Evolutionary conservation across 2,329 filamentous ascomycete species (phyloP).

Genomic region (Epichloe amarillans): DNA sequence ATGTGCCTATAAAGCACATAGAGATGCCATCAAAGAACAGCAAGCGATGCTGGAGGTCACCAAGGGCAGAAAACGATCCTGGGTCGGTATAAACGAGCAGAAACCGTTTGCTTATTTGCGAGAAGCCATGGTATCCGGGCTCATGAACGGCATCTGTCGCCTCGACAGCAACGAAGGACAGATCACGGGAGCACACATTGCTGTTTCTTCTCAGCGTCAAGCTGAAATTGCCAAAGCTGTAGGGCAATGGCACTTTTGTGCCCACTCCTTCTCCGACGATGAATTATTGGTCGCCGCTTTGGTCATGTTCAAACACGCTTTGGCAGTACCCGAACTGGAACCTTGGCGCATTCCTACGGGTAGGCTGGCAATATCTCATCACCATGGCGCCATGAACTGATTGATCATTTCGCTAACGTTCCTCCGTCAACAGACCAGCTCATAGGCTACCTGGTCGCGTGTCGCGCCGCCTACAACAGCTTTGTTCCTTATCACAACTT

Average conservation of each 20-base stretch:
- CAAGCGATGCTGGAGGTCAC: slow-evolving; percentile 58
- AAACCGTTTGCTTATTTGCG: slow-evolving; percentile 81
- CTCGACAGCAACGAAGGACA: slow-evolving; percentile 48
- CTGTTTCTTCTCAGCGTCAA: slow-evolving; percentile 52
- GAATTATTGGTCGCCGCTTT: slow-evolving; percentile 78
- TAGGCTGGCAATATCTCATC: slow-evolving; percentile 26
- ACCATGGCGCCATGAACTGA: not conserved
- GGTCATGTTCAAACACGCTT: slow-evolving; percentile 79
- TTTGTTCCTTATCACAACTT: slow-evolving; percentile 99
- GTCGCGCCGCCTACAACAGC: slow-evolving; percentile 85
- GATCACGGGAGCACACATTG: slow-evolving; percentile 51
- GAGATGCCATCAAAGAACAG: slow-evolving; percentile 61
- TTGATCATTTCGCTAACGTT: slow-evolving; percentile 24
- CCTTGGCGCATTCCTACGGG: slow-evolving; percentile 68
- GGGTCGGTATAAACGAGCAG: slow-evolving; percentile 77
- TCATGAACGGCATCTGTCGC: slow-evolving; percentile 83
- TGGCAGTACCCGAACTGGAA: slow-evolving; percentile 68
- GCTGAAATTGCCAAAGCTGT: slow-evolving; percentile 54
- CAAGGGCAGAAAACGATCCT: slow-evolving; percentile 71
- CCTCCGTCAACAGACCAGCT: slow-evolving; percentile 50
- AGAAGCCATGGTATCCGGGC: slow-evolving; percentile 83
- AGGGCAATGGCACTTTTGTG: slow-evolving; percentile 69
- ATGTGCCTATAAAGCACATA: slow-evolving; percentile 71
- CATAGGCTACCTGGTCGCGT: slow-evolving; percentile 73
- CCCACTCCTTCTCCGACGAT: slow-evolving; percentile 80